These are phyloP conservation scores for Lippia alba DNA, from an alignment of 305 asterid genomes.

Conservation along the genomic window DNA sequence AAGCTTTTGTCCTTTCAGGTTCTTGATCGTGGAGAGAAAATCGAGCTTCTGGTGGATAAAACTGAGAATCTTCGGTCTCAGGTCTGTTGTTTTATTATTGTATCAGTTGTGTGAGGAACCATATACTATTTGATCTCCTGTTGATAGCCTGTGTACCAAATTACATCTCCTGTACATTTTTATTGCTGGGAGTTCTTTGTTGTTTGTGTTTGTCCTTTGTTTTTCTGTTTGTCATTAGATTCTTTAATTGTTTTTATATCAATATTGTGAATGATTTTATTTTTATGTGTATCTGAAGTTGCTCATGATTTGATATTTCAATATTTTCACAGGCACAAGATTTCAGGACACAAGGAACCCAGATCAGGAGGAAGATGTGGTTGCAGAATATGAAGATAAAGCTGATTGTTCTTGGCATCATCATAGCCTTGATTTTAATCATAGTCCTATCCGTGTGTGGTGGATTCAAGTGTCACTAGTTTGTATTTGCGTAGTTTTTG, in stretches of 20 bases:
- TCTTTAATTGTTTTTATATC: background rate
- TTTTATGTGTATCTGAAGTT: background rate
- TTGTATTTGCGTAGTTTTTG: conserved; percentile 26
- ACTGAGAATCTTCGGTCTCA: conserved; percentile 76
- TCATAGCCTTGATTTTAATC: conserved; percentile 58
- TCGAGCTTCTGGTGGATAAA: conserved; percentile 73
- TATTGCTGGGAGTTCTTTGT: background rate
- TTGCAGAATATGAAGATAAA: conserved; percentile 66
- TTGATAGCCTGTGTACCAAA: background rate
- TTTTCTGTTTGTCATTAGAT: background rate
- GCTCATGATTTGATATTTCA: conserved; percentile 1
- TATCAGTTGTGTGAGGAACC: background rate
- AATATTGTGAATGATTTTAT: background rate
- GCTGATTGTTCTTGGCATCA: conserved; percentile 58
- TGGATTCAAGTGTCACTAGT: conserved; percentile 52
- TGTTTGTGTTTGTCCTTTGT: background rate
- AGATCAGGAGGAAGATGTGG: conserved; percentile 67
- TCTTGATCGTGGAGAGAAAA: conserved; percentile 76
- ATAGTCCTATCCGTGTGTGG: conserved; percentile 56
- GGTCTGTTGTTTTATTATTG: conserved; percentile 42
- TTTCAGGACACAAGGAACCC: conserved; percentile 60
- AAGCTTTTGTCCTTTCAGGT: conserved; percentile 45
- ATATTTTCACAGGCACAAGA: conserved; percentile 54
- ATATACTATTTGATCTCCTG: background rate
- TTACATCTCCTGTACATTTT: conserved; percentile 7